These are phyloP conservation scores for Colletotrichum navitas DNA, from an alignment of 2,329 filamentous ascomycete species.

Conservation along the genomic window DNA sequence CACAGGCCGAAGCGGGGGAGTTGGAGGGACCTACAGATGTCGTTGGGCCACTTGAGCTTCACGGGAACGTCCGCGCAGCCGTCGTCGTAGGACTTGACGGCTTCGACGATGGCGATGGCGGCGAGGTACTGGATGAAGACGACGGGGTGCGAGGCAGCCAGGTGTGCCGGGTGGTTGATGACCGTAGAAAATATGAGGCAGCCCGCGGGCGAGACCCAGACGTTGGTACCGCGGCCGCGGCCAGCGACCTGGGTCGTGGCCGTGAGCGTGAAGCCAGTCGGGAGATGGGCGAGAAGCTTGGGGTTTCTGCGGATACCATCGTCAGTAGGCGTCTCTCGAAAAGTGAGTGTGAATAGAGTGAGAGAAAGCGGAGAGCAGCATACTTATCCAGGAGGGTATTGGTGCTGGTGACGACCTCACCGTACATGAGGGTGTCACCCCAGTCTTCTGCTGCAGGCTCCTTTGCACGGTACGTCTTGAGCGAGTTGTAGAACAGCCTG, in stretches of 20 bases:
- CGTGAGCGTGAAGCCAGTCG: conserved; percentile 87
- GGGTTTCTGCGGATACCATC: conserved; percentile 70
- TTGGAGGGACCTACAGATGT: conserved; percentile 74
- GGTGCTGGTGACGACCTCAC: conserved; percentile 92
- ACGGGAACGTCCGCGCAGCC: conserved; percentile 83
- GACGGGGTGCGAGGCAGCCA: conserved; percentile 80
- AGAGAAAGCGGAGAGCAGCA: conserved; percentile 44
- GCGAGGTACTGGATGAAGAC: conserved; percentile 96
- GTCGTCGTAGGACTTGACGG: conserved; percentile 81
- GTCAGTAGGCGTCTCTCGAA: neutral
- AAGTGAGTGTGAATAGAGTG: neutral
- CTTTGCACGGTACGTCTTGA: conserved; percentile 72
- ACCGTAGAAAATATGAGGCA: conserved; percentile 89
- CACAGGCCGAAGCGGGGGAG: neutral
- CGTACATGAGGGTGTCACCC: conserved; percentile 85
- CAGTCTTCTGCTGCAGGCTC: conserved; percentile 74
- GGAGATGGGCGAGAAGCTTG: conserved; percentile 79
- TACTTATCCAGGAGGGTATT: conserved; percentile 93
- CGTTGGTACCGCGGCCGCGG: conserved; percentile 89
- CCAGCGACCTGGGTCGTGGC: conserved; percentile 91
- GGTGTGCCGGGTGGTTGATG: conserved; percentile 82
- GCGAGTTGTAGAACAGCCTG: conserved; percentile 78
- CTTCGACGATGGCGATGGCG: conserved; percentile 87
- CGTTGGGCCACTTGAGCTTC: conserved; percentile 97
- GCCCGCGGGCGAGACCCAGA: conserved; percentile 93